phyloP scores from a whole-genome alignment of 106 monocot genomes.

The Acanthochlamys bracteata region DNA sequence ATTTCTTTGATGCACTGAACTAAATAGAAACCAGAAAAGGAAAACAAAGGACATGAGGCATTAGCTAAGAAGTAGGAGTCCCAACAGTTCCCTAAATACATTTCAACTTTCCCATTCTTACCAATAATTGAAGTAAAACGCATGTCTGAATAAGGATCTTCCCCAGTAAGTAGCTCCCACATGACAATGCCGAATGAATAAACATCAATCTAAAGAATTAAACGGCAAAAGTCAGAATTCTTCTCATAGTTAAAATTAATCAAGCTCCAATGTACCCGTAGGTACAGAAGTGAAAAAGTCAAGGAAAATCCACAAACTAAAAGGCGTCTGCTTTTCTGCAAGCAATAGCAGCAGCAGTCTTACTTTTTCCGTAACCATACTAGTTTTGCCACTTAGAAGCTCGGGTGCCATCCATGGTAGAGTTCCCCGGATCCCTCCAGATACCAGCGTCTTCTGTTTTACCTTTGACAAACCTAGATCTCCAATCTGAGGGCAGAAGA shows the following conservation, averaged over 20 bases:
- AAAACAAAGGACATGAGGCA: too few relatives aligned
- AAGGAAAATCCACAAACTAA: too few relatives aligned
- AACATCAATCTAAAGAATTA: conserved; percentile 72
- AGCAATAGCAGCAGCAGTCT: conserved; percentile 3
- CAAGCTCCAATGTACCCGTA: too few relatives aligned
- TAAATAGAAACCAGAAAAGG: too few relatives aligned
- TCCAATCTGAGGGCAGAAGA: conserved; percentile 54
- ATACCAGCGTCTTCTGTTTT: conserved; percentile 84
- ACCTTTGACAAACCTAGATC: conserved; percentile 96
- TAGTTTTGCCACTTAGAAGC: conserved; percentile 76
- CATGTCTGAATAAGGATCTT: conserved; percentile 89
- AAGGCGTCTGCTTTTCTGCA: too few relatives aligned
- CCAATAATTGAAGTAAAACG: conserved; percentile 79
- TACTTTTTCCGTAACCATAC: conserved; percentile 91
- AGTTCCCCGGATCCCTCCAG: conserved; percentile 94
- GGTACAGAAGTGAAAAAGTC: too few relatives aligned
- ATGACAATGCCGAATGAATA: conserved; percentile 96
- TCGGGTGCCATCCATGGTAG: conserved; percentile 99
- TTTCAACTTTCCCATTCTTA: conserved; percentile 7
- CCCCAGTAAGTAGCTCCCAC: conserved; percentile 98
- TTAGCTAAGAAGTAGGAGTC: too few relatives aligned
- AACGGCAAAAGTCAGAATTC: neutral
- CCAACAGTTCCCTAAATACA: neutral
- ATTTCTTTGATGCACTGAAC: too few relatives aligned
- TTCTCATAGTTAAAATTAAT: too few relatives aligned